phyloP scores from a whole-genome alignment of 1,139 yeast genomes.

The Yamadazyma spencermartinsiae region DNA sequence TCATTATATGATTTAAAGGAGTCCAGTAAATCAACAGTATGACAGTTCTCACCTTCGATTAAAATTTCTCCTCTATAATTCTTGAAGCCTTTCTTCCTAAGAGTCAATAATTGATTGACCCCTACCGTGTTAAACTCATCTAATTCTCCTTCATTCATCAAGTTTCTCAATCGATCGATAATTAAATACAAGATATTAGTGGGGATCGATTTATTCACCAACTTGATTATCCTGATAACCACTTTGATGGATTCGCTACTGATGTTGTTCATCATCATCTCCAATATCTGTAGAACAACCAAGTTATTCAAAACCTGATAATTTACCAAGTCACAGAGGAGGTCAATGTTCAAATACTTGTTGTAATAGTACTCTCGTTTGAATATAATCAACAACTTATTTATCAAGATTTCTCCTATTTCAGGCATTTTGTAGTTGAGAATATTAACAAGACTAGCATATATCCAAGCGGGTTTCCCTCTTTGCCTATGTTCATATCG shows the following conservation, averaged over 20 bases:
- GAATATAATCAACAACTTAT: constrained; percentile 61
- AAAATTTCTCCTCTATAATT: constrained; percentile 41
- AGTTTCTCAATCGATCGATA: constrained; percentile 59
- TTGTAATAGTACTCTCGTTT: constrained; percentile 53
- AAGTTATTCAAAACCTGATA: constrained; percentile 67
- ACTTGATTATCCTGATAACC: constrained; percentile 24
- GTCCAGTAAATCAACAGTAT: constrained; percentile 54
- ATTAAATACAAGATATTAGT: constrained; percentile 43
- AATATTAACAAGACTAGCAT: constrained; percentile 59
- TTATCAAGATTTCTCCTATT: constrained; percentile 59
- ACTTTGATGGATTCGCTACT: constrained; percentile 43
- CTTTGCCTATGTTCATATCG: constrained; percentile 26
- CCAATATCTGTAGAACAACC: constrained; percentile 61
- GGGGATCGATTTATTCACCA: constrained; percentile 25
- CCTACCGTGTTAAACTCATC: constrained; percentile 45
- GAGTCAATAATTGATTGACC: constrained; percentile 54
- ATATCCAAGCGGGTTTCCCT: constrained; percentile 42
- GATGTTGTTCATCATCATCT: constrained; percentile 54
- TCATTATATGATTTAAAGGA: constrained; percentile 44
- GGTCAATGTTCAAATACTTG: constrained; percentile 45
- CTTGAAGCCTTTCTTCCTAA: constrained; percentile 50
- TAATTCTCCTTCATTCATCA: constrained; percentile 57
- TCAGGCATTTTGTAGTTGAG: constrained; percentile 70
- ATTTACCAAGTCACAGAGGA: constrained; percentile 65
- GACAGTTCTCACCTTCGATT: constrained; percentile 65